Conservation (phyloP, 192 early-diverging fungal species). For the Umbelopsis vinacea region DNA sequence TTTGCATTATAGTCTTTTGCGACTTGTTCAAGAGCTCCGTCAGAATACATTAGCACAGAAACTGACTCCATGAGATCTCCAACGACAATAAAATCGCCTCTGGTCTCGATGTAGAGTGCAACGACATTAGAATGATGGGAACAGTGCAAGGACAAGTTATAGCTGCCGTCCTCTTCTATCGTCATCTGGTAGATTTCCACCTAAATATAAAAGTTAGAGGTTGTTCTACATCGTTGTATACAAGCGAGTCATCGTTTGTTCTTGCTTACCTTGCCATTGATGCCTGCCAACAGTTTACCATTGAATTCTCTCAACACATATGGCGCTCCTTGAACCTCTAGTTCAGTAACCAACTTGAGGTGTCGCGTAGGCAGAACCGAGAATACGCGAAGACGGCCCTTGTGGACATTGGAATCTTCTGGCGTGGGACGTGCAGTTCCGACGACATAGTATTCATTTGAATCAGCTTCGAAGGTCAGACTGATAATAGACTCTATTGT, state of each 20-base stretch:
- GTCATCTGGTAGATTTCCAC: slow-evolving; percentile 36
- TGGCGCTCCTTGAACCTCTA: slow-evolving; percentile 65
- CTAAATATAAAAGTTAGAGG: slow-evolving; percentile 10
- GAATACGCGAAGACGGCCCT: slow-evolving; percentile 76
- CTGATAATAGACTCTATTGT: slow-evolving; percentile 48
- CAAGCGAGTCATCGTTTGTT: background rate
- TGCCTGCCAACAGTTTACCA: slow-evolving; percentile 66
- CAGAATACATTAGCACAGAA: slow-evolving; percentile 58
- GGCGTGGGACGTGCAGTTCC: slow-evolving; percentile 73
- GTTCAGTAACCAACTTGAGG: slow-evolving; percentile 53
- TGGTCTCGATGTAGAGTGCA: slow-evolving; percentile 57
- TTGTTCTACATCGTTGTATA: background rate
- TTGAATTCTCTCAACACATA: slow-evolving; percentile 64
- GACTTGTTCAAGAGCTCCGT: slow-evolving; percentile 54
- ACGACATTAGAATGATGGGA: slow-evolving; percentile 60
- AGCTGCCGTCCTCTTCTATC: slow-evolving; percentile 1
- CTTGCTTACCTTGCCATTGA: slow-evolving; percentile 63
- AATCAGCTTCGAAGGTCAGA: slow-evolving; percentile 44
- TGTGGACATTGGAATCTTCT: slow-evolving; percentile 57
- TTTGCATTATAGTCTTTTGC: slow-evolving; percentile 63
- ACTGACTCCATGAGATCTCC: slow-evolving; percentile 87
- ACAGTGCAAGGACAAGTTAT: slow-evolving; percentile 36
- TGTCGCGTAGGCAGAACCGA: slow-evolving; percentile 49
- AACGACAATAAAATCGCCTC: slow-evolving; percentile 73
- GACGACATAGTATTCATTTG: slow-evolving; percentile 63